Evolutionary conservation across 2,329 filamentous ascomycete genomes (phyloP).

Genomic region (Phyllosticta citriasiana): DNA sequence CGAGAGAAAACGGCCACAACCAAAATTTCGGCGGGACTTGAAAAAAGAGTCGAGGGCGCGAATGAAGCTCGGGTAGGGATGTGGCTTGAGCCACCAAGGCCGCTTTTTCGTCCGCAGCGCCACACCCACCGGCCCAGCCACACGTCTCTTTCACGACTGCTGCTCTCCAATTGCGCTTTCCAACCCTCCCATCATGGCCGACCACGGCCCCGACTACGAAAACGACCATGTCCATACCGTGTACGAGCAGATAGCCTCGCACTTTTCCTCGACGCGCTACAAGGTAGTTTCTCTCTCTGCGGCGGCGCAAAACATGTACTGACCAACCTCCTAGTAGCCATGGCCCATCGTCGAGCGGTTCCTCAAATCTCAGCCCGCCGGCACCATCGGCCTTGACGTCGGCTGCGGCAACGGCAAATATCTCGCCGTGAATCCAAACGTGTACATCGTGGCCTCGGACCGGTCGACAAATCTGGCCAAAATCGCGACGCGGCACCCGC

Average conservation of each 20-base stretch:
- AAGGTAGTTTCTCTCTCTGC: constrained; percentile 39
- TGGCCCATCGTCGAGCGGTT: constrained; percentile 88
- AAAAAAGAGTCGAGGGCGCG: background rate
- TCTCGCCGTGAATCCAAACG: constrained; percentile 61
- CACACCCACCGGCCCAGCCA: background rate
- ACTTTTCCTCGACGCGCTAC: constrained; percentile 71
- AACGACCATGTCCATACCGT: constrained; percentile 79
- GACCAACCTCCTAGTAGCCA: constrained; percentile 41
- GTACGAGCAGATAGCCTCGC: constrained; percentile 77
- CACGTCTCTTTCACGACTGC: background rate
- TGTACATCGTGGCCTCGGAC: constrained; percentile 80
- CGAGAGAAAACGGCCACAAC: background rate
- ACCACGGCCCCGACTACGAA: constrained; percentile 56
- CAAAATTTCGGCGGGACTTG: background rate
- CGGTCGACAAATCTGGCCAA: constrained; percentile 49
- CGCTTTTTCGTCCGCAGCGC: background rate
- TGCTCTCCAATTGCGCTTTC: background rate
- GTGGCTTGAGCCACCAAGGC: background rate
- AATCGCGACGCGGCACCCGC: constrained; percentile 45
- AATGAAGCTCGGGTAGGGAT: constrained; percentile 3
- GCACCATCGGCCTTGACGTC: constrained; percentile 76
- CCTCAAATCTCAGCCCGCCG: constrained; percentile 53
- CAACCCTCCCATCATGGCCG: background rate
- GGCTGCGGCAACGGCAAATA: constrained; percentile 98
- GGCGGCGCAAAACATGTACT: background rate